Base-by-base conservation (phyloP, 108 stramenopile species). In the Asterionellopsis glacialis region DNA sequence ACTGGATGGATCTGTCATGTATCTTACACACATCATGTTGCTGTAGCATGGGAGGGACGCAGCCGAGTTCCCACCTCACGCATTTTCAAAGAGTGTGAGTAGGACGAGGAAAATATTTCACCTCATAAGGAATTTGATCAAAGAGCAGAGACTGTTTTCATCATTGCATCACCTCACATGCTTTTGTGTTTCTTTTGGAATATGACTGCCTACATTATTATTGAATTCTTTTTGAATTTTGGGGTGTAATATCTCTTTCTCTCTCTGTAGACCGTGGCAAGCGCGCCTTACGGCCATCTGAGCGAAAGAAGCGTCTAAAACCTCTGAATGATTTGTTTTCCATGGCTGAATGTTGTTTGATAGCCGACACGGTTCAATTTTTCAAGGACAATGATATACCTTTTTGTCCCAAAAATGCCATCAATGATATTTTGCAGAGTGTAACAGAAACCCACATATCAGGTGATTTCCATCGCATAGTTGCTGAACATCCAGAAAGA, bases 261-360 rank as follows among this genome's bases (percentile, higher is more conserved):
- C 33, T 33, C 33, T 7, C 7, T 33, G 33, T 7, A 33, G 33
- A 33, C 74, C 81, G 83, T 25, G 93, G 92, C 38, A 86, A 84
- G 55, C 82, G 86, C 15, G 80, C 81, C 13, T 68, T 95, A 23
- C 76, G 68, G 4, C 91, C 92, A 13, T 51, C 72, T 13, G 87
- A 88, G 51, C 79, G 87, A 0, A 76, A 75, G 55, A 70, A 73
- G 11, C 76, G 91, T 12, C 74, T 97, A 15, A 88, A 90, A 74
- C 95, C 96, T 0, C 65, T 98, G 45, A 96, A 96, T 72, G 98
- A 98, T 65, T 64, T 96, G 25, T 98, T 97, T 60, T 69, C 70
- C 62, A 94, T 98, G 90, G 93, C 96, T 0, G 96, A 97, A 72
- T 97, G 95, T 59, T 96, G 96, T 53, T 69, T 98, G 19, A 89